These are phyloP conservation scores for Gossypium turneri DNA, from an alignment of 345 rosid genomes.

Conservation along the genomic window DNA sequence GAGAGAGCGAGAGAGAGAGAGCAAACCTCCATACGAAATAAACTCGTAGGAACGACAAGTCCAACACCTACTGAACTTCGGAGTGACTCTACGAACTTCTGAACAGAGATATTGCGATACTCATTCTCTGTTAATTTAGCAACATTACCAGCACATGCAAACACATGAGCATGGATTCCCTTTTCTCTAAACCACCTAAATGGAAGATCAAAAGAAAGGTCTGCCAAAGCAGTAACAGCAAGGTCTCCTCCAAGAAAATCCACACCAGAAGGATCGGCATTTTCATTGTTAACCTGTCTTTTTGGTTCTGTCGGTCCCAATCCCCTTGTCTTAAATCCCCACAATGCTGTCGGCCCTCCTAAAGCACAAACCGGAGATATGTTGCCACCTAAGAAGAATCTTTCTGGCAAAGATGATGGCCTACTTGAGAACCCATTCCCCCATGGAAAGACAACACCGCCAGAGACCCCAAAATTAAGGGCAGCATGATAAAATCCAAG, in stretches of 20 bases:
- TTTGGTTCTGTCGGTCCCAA: slow-evolving; percentile 77
- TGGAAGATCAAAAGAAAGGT: slow-evolving; percentile 71
- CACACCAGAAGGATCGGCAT: slow-evolving; percentile 38
- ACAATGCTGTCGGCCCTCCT: slow-evolving; percentile 78
- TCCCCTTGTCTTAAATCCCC: slow-evolving; percentile 85
- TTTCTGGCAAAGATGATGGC: slow-evolving; percentile 72
- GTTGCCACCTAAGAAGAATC: slow-evolving; percentile 90
- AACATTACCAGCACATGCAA: slow-evolving; percentile 85
- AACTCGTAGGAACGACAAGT: slow-evolving; percentile 67
- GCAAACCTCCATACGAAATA: slow-evolving; percentile 90
- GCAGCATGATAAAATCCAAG: slow-evolving; percentile 72
- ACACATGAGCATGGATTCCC: slow-evolving; percentile 84
- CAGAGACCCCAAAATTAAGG: slow-evolving; percentile 70
- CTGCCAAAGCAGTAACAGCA: slow-evolving; percentile 81
- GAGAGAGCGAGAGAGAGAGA: background rate
- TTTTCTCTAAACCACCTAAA: slow-evolving; percentile 42
- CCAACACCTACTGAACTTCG: slow-evolving; percentile 87
- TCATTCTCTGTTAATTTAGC: slow-evolving; percentile 70
- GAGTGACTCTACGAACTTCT: slow-evolving; percentile 52
- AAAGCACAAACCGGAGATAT: slow-evolving; percentile 68
- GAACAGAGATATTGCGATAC: slow-evolving; percentile 46
- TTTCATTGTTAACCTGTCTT: slow-evolving; percentile 44
- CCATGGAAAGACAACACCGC: slow-evolving; percentile 74
- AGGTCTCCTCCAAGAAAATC: slow-evolving; percentile 94
- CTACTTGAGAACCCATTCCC: slow-evolving; percentile 54